Evolutionary conservation across 768 basidiomycete species (phyloP), one percentile per base, ranked within the genome.

Genomic region (Amanita pallidorosea): DNA sequence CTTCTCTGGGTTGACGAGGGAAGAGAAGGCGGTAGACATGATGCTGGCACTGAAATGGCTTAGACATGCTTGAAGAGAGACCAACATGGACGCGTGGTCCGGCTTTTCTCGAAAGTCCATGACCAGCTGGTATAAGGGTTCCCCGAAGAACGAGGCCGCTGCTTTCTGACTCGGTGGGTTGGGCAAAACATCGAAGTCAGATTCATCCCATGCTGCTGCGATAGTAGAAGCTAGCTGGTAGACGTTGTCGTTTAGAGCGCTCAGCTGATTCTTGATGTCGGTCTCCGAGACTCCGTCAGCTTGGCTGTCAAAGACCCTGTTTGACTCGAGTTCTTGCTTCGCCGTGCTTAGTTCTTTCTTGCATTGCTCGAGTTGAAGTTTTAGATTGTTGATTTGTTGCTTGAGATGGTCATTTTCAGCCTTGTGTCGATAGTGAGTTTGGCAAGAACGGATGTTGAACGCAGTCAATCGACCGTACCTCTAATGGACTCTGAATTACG

Each of bases 201-300:
- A 4, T 6, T 9, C 8, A 13, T 41, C 61, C 60, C 72, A 70
- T 1, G 66, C 45, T 43, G 76, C 75, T 1, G 76, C 69, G 51
- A 79, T 67, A 50, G 64, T 67, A 0, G 73, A 71, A 2, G 76
- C 72, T 13, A 68, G 69, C 56, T 79, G 75, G 29, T 68, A 67
- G 27, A 77, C 72, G 52, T 71, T 70, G 6, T 71, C 60, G 45
- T 79, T 74, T n/a, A 80, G 59, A 13, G 63, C 62, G 43, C 71
- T 67, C 12, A 80, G 61, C 55, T 73, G 67, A 2, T 53, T 58
- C 25, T 70, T 62, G 12, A 79, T 68, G 29, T 79, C 75, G 17
- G 66, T 64, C 3, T 67, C 69, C 3, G 77, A 71, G 42, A 70
- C 61, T 0, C 60, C 37, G 52, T 78, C 75, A 0, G 67, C 68